Evolutionary conservation across 2,329 filamentous ascomycete species (phyloP), one percentile per base, ranked within the genome.

Genomic region (Aspergillus quadricinctus): DNA sequence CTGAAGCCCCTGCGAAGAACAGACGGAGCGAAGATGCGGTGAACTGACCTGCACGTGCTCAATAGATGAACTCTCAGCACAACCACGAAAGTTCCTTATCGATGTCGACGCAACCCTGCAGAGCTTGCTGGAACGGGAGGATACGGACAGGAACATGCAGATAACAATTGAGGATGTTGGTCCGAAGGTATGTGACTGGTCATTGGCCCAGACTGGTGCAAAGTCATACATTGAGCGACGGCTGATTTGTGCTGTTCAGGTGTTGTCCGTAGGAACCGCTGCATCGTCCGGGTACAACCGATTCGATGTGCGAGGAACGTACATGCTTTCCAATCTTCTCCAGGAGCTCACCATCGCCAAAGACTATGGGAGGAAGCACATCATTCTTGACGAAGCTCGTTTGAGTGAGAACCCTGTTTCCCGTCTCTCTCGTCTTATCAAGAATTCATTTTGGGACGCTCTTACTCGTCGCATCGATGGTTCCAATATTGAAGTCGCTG

Each of bases 121-220:
- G 69, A 87, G 84, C 57, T 81, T 99, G 48, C 81, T 91, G 59
- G 84, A 85, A 40, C 88, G 93, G 63, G 94, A 99, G 74, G 94
- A 99, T 69, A 95, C 92, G 29, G 92, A 99, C 75, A 81, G 84
- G 55, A 97, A 99, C 74, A 90, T 91, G 81, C 92, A 97, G 74
- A 99, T 99, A 72, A 99, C 94, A 29, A 96, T 97, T 66, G 94
- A 97, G 70, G 94, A 99, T 76, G 83, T 85, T 61, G 94, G 94
- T 0, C 93, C 94, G 50, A 99, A 97, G 82, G 89, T 88, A 69
- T 48, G 61, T 52, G 31, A 14, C 17, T 23, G 27, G 19, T 6
- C 17, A 40, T 52, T 17, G 41, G 10, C 41, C 10, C 43, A 14
- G 28, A 43, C 19, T 19, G 35, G 3, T n/a, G 21, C 25, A n/a